phyloP scores from a whole-genome alignment of 2,329 filamentous ascomycete genomes.

The Magnaporthiopsis rhizophila region DNA sequence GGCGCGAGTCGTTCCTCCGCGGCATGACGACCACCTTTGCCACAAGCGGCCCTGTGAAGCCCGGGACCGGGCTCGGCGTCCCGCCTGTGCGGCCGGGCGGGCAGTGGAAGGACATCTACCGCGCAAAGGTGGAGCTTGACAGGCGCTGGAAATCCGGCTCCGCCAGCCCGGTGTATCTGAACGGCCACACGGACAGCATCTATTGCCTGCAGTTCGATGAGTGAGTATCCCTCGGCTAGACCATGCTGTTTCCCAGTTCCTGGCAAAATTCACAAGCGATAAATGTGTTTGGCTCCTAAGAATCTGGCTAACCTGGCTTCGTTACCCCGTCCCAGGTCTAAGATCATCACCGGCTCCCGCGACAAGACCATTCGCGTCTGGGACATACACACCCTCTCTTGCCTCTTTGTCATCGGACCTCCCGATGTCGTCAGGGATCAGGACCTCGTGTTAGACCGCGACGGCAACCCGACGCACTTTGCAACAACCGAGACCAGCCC shows the following conservation, averaged over 20 bases:
- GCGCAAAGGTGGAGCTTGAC: slow-evolving; percentile 67
- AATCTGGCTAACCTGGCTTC: not conserved
- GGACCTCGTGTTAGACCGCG: slow-evolving; percentile 41
- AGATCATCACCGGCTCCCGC: slow-evolving; percentile 93
- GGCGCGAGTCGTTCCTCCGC: slow-evolving; percentile 55
- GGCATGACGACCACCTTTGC: slow-evolving; percentile 55
- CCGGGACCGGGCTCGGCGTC: slow-evolving; percentile 50
- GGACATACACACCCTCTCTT: slow-evolving; percentile 86
- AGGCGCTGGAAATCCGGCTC: slow-evolving; percentile 71
- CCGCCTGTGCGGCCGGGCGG: slow-evolving; percentile 50
- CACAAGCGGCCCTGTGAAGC: slow-evolving; percentile 41
- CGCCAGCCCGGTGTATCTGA: slow-evolving; percentile 77
- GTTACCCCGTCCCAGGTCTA: slow-evolving; percentile 48
- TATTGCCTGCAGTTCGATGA: slow-evolving; percentile 98
- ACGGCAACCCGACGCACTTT: slow-evolving; percentile 45
- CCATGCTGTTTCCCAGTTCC: not conserved
- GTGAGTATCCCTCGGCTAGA: slow-evolving; percentile 37
- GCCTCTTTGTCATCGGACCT: slow-evolving; percentile 78
- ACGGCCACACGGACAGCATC: slow-evolving; percentile 90
- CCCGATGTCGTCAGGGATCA: slow-evolving; percentile 51
- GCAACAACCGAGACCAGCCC: slow-evolving; percentile 32
- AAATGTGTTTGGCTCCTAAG: slow-evolving; percentile 1
- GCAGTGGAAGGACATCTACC: slow-evolving; percentile 82
- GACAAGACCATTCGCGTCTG: slow-evolving; percentile 94
- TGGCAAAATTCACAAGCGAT: not conserved